Percentiles rank a stretch among this genome's conserved stretches.
phyloP scores from a whole-genome alignment of 192 early-diverging fungal species.

The Backusella macrospora region DNA sequence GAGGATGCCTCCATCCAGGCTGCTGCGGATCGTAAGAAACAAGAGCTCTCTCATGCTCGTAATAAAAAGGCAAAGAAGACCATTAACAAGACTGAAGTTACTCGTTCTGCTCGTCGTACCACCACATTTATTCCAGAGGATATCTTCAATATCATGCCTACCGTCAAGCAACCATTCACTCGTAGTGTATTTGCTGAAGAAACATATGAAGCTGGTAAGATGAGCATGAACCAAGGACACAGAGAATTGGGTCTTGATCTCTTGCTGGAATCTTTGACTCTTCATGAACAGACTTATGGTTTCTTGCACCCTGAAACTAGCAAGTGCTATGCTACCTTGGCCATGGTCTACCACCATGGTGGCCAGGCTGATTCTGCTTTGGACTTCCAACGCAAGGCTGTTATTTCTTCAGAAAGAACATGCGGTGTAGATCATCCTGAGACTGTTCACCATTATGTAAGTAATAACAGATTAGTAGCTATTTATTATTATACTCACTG shows the following conservation, averaged over 20 bases:
- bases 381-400: slow-evolving; percentile 79
- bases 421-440: slow-evolving; percentile 85
- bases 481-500: background rate
- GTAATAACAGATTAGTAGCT: background rate
- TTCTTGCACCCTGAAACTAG: slow-evolving; percentile 89
- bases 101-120: slow-evolving; percentile 36
- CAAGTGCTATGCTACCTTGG: slow-evolving; percentile 81
- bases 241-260: slow-evolving; percentile 81
- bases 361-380: slow-evolving; percentile 63
- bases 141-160: slow-evolving; percentile 71
- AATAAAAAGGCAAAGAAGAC: slow-evolving; percentile 39
- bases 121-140: slow-evolving; percentile 67
- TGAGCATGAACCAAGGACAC: slow-evolving; percentile 78
- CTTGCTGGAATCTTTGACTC: slow-evolving; percentile 75
- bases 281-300: slow-evolving; percentile 94
- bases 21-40: slow-evolving; percentile 13
- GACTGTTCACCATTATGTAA: slow-evolving; percentile 86
- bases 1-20: slow-evolving; percentile 45
- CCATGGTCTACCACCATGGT: slow-evolving; percentile 79
- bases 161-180: slow-evolving; percentile 71
- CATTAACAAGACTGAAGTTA: background rate
- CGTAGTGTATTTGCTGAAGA: slow-evolving; percentile 83
- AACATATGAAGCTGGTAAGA: slow-evolving; percentile 83
- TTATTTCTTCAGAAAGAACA: slow-evolving; percentile 84
- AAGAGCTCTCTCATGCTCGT: slow-evolving; percentile 1